These are phyloP conservation scores for Mycena crocata DNA, from an alignment of 768 basidiomycete genomes.

Conservation along the genomic window DNA sequence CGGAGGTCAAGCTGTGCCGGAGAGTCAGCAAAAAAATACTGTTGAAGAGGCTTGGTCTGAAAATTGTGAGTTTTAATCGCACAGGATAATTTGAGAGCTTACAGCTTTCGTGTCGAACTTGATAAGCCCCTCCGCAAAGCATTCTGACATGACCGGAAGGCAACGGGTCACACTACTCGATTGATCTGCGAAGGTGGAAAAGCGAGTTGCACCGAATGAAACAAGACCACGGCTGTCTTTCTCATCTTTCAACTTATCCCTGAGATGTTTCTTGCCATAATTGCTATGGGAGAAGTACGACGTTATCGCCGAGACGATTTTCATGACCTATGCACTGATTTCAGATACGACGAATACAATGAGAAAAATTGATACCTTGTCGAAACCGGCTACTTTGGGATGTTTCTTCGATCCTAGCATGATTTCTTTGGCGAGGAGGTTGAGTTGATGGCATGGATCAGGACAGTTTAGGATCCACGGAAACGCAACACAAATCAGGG, in stretches of 20 bases:
- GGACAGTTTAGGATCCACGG: conserved; percentile 37
- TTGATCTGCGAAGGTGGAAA: conserved; percentile 16
- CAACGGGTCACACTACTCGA: conserved; percentile 5
- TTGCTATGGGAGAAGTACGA: conserved; percentile 26
- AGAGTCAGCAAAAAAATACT: conserved; percentile 4
- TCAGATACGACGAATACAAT: background rate
- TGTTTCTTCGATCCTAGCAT: conserved; percentile 27
- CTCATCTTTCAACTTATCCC: background rate
- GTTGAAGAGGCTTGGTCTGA: conserved; percentile 11
- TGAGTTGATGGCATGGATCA: conserved; percentile 33
- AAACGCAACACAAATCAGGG: conserved; percentile 23
- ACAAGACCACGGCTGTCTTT: conserved; percentile 9
- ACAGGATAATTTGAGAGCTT: background rate
- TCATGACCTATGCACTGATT: background rate
- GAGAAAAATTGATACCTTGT: background rate
- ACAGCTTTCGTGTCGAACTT: conserved; percentile 21
- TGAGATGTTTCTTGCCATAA: conserved; percentile 23
- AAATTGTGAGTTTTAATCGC: background rate
- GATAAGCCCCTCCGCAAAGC: background rate
- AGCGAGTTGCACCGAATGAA: conserved; percentile 2
- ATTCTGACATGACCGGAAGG: conserved; percentile 2
- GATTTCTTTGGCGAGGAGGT: conserved; percentile 31
- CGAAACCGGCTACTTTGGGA: conserved; percentile 23
- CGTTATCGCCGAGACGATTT: background rate
- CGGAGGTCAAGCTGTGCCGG: background rate